Evolutionary conservation across 1,284 basidiomycete genomes (phyloP).

Genomic region (Ustilago shanxiensis): DNA sequence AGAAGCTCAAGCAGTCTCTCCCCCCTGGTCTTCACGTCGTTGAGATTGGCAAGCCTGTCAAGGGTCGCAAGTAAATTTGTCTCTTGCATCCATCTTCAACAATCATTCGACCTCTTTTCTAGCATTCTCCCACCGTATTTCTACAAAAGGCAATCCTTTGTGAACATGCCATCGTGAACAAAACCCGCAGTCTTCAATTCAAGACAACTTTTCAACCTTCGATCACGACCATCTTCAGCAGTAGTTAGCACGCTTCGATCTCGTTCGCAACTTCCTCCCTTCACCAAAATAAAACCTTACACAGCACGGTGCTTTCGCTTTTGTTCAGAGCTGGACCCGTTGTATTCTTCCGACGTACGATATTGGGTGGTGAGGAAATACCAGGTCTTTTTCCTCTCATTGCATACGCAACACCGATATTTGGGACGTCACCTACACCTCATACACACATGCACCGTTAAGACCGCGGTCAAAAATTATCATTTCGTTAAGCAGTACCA

Average conservation of each 20-base stretch:
- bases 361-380: neutral
- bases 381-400: conserved; percentile 5
- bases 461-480: conserved; percentile 32
- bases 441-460: conserved; percentile 11
- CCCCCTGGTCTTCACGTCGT: conserved; percentile 79
- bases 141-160: neutral
- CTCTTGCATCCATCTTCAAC: conserved; percentile 1
- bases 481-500: conserved; percentile 31
- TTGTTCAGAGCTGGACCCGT: neutral
- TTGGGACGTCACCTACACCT: conserved; percentile 7
- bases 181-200: conserved; percentile 12
- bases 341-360: conserved; percentile 20
- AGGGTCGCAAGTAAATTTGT: conserved; percentile 53
- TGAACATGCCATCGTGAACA: conserved; percentile 10
- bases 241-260: neutral
- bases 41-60: conserved; percentile 57
- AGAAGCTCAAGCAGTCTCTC: conserved; percentile 95
- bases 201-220: conserved; percentile 8
- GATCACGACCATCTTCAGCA: neutral
- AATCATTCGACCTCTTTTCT: no score
- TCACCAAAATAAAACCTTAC: conserved; percentile 11
- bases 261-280: conserved; percentile 12
- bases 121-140: no score
- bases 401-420: conserved; percentile 1
- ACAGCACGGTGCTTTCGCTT: neutral